These are phyloP conservation scores for Nakazawaea peltata DNA, from an alignment of 805 yeast species.

Conservation along the genomic window DNA sequence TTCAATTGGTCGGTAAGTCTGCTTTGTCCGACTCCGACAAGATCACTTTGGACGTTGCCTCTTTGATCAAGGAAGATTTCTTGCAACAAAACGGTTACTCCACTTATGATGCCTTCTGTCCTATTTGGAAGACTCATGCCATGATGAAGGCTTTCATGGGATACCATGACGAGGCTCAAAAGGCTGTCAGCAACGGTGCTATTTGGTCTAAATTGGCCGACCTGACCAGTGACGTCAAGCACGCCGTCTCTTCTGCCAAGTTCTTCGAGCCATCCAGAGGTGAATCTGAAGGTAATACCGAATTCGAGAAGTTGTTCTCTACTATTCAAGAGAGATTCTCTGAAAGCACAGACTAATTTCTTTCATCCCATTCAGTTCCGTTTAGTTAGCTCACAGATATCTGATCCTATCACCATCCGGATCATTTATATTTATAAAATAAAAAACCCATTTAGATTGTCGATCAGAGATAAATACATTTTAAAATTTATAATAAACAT, in stretches of 20 bases:
- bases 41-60: slow-evolving; percentile 90
- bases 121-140: slow-evolving; percentile 96
- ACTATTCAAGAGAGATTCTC: slow-evolving; percentile 86
- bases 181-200: slow-evolving; percentile 90
- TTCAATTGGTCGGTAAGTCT: slow-evolving; percentile 97
- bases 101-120: slow-evolving; percentile 97
- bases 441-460: too few relatives aligned
- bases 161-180: slow-evolving; percentile 95
- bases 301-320: slow-evolving; percentile 68
- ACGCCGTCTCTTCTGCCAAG: slow-evolving; percentile 88
- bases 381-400: too few relatives aligned
- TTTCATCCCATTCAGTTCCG: too few relatives aligned
- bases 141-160: slow-evolving; percentile 95
- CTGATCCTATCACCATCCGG: not conserved
- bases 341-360: slow-evolving; percentile 80
- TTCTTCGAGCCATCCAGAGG: slow-evolving; percentile 95
- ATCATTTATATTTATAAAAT: too few relatives aligned
- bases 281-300: slow-evolving; percentile 63
- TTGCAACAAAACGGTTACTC: slow-evolving; percentile 99
- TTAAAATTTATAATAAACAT: too few relatives aligned
- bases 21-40: slow-evolving; percentile 96
- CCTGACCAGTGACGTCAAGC: slow-evolving; percentile 85
- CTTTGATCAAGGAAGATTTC: slow-evolving; percentile 93
- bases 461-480: too few relatives aligned
- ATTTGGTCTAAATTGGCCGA: slow-evolving; percentile 90